Conservation (phyloP, 305 asterid species). For the Petunia hybrid region DNA sequence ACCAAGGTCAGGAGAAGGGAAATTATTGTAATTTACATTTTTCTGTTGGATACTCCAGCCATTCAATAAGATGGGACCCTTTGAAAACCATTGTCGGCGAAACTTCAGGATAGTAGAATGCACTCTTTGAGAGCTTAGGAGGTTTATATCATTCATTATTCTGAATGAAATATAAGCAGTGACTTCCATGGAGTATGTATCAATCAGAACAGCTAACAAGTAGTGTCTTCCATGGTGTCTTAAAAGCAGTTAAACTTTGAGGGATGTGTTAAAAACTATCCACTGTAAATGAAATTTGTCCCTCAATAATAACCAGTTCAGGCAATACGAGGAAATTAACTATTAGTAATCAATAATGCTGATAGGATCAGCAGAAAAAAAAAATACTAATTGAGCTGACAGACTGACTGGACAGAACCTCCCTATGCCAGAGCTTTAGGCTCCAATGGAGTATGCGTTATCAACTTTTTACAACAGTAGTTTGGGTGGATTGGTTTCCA, state of each 20-base stretch:
- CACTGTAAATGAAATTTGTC: background rate
- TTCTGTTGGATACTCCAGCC: background rate
- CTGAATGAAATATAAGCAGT: background rate
- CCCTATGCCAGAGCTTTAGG: background rate
- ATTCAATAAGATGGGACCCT: background rate
- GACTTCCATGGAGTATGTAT: background rate
- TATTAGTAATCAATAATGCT: background rate
- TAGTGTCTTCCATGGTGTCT: background rate
- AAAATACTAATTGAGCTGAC: background rate
- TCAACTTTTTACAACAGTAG: background rate
- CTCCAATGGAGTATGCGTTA: background rate
- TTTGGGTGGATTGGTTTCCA: background rate
- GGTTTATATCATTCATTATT: slow-evolving; percentile 4
- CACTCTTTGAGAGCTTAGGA: background rate
- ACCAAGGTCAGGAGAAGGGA: background rate
- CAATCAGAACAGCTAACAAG: background rate
- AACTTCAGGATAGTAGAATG: background rate
- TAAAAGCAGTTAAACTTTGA: background rate
- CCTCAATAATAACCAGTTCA: background rate
- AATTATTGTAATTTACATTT: background rate
- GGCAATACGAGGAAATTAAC: background rate
- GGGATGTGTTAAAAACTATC: background rate
- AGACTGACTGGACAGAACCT: background rate
- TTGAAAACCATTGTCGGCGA: background rate
- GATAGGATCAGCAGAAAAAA: background rate